Evolutionary conservation across 2,329 filamentous ascomycete genomes (phyloP).

Genomic region (Ilyonectria robusta): DNA sequence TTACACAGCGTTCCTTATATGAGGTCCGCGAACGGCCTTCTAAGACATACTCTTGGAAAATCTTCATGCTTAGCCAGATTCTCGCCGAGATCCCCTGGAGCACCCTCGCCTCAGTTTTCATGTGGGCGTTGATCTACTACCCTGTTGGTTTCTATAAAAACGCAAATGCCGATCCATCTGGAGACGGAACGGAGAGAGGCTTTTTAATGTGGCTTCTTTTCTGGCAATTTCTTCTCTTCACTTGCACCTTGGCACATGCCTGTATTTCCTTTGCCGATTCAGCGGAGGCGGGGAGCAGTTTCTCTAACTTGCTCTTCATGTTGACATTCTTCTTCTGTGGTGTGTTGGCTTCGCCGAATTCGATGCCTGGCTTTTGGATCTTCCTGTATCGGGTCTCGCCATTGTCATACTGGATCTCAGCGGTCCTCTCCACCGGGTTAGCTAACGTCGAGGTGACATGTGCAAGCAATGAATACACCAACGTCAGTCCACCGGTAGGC

Average conservation of each 20-base stretch:
- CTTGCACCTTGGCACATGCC: constrained; percentile 83
- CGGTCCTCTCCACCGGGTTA: constrained; percentile 78
- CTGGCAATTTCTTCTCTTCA: constrained; percentile 81
- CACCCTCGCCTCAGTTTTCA: constrained; percentile 77
- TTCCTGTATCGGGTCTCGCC: constrained; percentile 78
- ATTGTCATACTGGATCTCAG: constrained; percentile 83
- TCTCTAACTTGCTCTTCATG: constrained; percentile 75
- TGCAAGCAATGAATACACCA: constrained; percentile 76
- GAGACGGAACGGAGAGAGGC: constrained; percentile 75
- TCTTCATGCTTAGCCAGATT: constrained; percentile 86
- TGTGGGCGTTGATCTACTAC: constrained; percentile 88
- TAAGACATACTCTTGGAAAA: constrained; percentile 86
- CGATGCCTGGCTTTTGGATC: constrained; percentile 66
- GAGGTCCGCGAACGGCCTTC: constrained; percentile 87
- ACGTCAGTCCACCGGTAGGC: constrained; percentile 72
- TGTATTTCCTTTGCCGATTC: constrained; percentile 76
- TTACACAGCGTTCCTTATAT: constrained; percentile 83
- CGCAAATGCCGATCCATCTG: constrained; percentile 65
- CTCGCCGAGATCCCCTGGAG: constrained; percentile 91
- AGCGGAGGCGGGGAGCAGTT: constrained; percentile 74
- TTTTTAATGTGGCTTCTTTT: constrained; percentile 83
- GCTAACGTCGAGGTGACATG: constrained; percentile 77
- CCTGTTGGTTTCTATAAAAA: constrained; percentile 82
- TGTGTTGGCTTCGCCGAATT: constrained; percentile 55
- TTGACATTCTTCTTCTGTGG: constrained; percentile 60